phyloP scores from a whole-genome alignment of 345 rosid genomes.

The Populus pruinosa region DNA sequence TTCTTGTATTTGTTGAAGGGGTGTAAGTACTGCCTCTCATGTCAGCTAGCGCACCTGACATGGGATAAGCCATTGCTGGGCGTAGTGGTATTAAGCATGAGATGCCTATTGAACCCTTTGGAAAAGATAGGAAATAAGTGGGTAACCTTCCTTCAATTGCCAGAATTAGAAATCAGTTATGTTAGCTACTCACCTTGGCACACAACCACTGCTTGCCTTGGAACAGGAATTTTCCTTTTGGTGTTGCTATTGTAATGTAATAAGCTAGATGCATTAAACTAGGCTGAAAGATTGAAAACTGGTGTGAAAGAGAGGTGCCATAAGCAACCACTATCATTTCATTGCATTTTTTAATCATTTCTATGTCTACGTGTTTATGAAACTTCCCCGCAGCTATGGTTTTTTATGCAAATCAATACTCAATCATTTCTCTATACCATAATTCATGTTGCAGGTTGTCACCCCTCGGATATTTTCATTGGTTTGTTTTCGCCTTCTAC shows the following conservation, averaged over 20 bases:
- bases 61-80: too few species aligned
- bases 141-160: background rate
- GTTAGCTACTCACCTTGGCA: background rate
- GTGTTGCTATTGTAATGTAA: background rate
- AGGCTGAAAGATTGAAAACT: background rate
- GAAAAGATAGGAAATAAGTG: background rate
- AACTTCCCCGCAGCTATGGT: background rate
- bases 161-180: background rate
- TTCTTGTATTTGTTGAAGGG: too few species aligned
- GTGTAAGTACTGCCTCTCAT: too few species aligned
- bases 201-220: background rate
- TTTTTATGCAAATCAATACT: background rate
- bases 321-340: background rate
- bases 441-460: slow-evolving; percentile 48
- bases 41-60: too few species aligned
- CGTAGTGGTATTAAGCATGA: too few species aligned
- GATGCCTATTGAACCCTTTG: too few species aligned
- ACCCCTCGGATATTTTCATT: slow-evolving; percentile 69
- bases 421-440: background rate
- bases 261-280: background rate
- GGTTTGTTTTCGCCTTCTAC: slow-evolving; percentile 67
- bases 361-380: background rate
- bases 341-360: background rate
- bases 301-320: background rate
- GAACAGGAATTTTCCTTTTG: background rate